Percentiles rank a stretch among this genome's conserved stretches.
These are phyloP conservation scores for Rhipidocladum racemiflorum DNA, from an alignment of 176 grass and related monocot genomes.

Conservation along the genomic window DNA sequence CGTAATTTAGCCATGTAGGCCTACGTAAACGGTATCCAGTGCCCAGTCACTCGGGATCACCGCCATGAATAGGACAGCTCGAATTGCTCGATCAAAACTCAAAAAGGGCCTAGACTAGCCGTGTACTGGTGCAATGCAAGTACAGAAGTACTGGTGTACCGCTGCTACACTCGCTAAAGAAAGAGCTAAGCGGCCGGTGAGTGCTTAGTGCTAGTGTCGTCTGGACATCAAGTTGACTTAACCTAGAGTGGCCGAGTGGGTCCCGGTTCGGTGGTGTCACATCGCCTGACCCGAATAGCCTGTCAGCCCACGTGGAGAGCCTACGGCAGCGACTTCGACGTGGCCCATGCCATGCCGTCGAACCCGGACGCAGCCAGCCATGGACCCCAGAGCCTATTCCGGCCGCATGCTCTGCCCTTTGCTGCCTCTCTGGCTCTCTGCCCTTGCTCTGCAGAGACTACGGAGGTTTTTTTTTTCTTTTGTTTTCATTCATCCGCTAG, in stretches of 20 bases:
- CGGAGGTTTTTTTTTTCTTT: too few species aligned
- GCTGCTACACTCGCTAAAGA: too few species aligned
- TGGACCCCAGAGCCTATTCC: background rate
- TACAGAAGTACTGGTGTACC: background rate
- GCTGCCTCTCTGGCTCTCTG: too few species aligned
- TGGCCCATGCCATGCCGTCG: background rate
- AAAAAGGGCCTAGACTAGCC: background rate
- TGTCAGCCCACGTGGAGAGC: conserved; percentile 20
- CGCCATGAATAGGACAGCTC: too few species aligned
- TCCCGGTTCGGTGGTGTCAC: background rate
- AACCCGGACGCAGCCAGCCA: background rate
- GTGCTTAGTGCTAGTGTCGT: background rate
- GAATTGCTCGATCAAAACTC: too few species aligned
- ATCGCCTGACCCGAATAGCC: background rate
- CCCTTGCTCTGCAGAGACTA: too few species aligned
- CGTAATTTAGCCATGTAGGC: too few species aligned
- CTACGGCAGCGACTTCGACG: background rate
- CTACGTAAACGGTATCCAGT: conserved; percentile 13
- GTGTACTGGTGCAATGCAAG: background rate
- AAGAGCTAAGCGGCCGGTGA: background rate
- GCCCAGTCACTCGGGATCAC: background rate
- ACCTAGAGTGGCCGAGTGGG: background rate
- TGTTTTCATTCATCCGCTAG: background rate
- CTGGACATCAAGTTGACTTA: conserved; percentile 27
- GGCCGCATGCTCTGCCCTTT: background rate